phyloP scores from a whole-genome alignment of 2,329 filamentous ascomycete genomes.

The Paramyrothecium sp. region DNA sequence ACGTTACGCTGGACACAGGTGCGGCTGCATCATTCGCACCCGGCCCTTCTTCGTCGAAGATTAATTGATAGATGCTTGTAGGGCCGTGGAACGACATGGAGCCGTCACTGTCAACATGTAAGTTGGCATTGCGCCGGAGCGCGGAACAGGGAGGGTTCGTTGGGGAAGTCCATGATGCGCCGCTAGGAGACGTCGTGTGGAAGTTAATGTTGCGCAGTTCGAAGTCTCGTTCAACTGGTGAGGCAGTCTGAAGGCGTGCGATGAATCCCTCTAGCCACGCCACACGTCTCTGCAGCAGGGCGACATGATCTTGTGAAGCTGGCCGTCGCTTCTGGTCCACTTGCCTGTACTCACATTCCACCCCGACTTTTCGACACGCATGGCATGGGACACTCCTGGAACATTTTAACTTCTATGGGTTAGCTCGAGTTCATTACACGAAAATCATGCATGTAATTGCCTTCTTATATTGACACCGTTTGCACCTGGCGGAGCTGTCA shows the following conservation, averaged over 20 bases:
- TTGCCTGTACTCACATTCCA: conserved; percentile 7
- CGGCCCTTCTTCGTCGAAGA: conserved; percentile 6
- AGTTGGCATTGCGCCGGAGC: conserved; percentile 2
- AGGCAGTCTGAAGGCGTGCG: conserved; percentile 5
- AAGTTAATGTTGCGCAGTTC: conserved; percentile 3
- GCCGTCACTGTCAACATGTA: conserved; percentile 1
- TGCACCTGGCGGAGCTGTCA: no score
- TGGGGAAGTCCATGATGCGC: not conserved
- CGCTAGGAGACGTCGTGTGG: no score
- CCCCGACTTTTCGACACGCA: no score
- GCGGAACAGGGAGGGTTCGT: not conserved
- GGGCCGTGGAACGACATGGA: conserved; percentile 16
- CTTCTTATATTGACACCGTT: no score
- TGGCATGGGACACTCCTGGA: no score
- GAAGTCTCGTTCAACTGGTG: conserved; percentile 6
- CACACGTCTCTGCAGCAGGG: conserved; percentile 15
- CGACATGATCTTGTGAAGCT: conserved; percentile 16
- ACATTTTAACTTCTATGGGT: no score
- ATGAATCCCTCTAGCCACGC: conserved; percentile 15
- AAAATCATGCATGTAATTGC: no score
- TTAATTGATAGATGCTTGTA: conserved; percentile 21
- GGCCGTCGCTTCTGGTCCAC: conserved; percentile 9
- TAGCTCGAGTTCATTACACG: no score
- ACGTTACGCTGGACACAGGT: conserved; percentile 9
- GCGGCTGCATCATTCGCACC: conserved; percentile 1